Conservation (phyloP, 2,329 filamentous ascomycete species). For the Cadophora gregata region DNA sequence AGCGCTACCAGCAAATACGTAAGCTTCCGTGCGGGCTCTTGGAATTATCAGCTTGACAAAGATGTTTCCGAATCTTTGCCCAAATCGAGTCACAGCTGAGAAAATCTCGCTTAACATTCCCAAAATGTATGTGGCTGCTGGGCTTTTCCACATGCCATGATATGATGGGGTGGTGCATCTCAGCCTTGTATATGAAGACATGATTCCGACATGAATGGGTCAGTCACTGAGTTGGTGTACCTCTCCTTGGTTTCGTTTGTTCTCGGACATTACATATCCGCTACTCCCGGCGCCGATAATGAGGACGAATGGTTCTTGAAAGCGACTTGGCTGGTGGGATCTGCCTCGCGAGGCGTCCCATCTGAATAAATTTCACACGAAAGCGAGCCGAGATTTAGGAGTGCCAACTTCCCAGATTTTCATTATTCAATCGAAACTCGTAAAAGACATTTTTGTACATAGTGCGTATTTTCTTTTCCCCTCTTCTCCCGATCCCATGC, state of each 20-base stretch:
- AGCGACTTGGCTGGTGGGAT: background rate
- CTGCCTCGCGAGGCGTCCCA: background rate
- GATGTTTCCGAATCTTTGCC: background rate
- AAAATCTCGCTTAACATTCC: background rate
- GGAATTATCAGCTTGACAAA: background rate
- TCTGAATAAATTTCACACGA: background rate
- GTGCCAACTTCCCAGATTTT: no score
- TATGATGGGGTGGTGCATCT: background rate
- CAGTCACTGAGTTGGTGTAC: no score
- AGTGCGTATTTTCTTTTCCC: no score
- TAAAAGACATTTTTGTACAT: no score
- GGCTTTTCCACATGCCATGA: background rate
- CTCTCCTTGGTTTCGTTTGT: no score
- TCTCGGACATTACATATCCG: background rate
- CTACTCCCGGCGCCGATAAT: background rate
- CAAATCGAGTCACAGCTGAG: background rate
- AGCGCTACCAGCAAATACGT: background rate
- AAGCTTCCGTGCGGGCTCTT: background rate
- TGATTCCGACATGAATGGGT: background rate
- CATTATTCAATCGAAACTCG: no score
- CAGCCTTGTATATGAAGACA: background rate
- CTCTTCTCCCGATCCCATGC: no score
- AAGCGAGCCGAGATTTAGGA: no score
- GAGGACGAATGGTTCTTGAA: background rate
- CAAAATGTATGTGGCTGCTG: background rate